Evolutionary conservation across 768 basidiomycete genomes (phyloP).

Genomic region (Tremella fuciformis): DNA sequence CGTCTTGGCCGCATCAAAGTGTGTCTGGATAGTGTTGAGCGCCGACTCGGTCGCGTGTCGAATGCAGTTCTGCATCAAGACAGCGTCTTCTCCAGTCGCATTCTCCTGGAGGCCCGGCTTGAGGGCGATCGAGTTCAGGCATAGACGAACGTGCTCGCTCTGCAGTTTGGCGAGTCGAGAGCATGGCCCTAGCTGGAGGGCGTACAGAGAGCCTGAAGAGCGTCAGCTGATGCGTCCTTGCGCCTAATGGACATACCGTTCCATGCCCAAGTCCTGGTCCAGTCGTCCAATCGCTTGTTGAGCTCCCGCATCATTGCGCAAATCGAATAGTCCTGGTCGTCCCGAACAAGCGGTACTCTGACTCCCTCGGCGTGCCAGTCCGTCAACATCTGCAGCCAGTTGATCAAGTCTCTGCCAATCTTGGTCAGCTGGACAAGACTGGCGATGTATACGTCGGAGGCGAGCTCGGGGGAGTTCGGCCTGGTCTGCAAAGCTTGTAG

Average conservation of each 20-base stretch:
- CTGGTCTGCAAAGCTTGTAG: slow-evolving; percentile 5
- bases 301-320: slow-evolving; percentile 19
- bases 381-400: slow-evolving; percentile 20
- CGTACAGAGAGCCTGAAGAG: slow-evolving; percentile 15
- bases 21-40: slow-evolving; percentile 19
- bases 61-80: slow-evolving; percentile 10
- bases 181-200: slow-evolving; percentile 17
- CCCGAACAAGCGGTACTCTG: slow-evolving; percentile 5
- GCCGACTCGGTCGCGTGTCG: slow-evolving; percentile 23
- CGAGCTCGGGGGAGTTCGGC: neutral
- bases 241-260: slow-evolving; percentile 11
- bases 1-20: slow-evolving; percentile 17
- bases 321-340: slow-evolving; percentile 16
- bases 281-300: slow-evolving; percentile 27
- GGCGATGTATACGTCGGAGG: slow-evolving; percentile 21
- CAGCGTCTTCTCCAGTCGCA: slow-evolving; percentile 4
- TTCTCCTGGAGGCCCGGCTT: slow-evolving; percentile 17
- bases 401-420: slow-evolving; percentile 25
- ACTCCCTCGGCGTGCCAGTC: slow-evolving; percentile 12
- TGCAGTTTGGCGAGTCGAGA: slow-evolving; percentile 21
- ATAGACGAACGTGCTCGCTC: slow-evolving; percentile 28
- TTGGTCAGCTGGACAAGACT: slow-evolving; percentile 17
- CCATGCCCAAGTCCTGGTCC: slow-evolving; percentile 22
- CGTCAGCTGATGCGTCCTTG: neutral
- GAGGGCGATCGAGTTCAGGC: slow-evolving; percentile 25